These are phyloP conservation scores for Holtermanniella nyarrowii DNA, from an alignment of 768 basidiomycete species.

Conservation along the genomic window DNA sequence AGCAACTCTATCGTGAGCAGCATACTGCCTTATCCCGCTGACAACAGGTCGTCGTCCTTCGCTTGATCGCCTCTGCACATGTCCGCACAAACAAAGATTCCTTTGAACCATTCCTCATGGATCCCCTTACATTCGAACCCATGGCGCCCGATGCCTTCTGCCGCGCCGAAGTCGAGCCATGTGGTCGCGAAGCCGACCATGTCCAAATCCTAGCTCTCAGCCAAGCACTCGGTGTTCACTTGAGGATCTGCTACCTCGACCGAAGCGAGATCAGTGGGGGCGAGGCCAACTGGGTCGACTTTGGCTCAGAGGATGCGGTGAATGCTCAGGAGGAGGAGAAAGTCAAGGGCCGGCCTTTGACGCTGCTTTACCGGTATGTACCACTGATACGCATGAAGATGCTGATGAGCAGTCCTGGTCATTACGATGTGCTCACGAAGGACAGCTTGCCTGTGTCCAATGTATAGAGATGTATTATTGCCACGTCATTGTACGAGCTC, in stretches of 20 bases:
- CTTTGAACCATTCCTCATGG: constrained; percentile 63
- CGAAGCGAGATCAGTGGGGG: constrained; percentile 42
- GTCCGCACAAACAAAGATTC: constrained; percentile 56
- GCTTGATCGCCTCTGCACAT: constrained; percentile 72
- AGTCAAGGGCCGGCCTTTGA: constrained; percentile 47
- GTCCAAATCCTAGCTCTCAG: constrained; percentile 71
- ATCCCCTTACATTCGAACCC: constrained; percentile 57
- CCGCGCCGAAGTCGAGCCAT: constrained; percentile 58
- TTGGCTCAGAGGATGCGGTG: constrained; percentile 44
- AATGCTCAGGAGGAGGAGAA: constrained; percentile 44
- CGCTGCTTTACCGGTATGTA: constrained; percentile 63
- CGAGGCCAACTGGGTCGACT: constrained; percentile 41
- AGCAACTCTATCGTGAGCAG: constrained; percentile 36
- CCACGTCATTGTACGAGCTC: background rate
- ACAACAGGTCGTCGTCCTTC: constrained; percentile 48
- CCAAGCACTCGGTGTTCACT: constrained; percentile 54
- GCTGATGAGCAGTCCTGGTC: constrained; percentile 56
- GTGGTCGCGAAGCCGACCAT: constrained; percentile 52
- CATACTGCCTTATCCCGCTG: background rate
- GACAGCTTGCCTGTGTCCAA: constrained; percentile 14
- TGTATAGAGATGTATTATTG: background rate
- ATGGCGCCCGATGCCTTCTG: constrained; percentile 61
- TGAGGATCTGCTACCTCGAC: constrained; percentile 73
- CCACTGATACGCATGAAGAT: background rate
- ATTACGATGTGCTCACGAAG: constrained; percentile 63